Percentiles rank a stretch among this genome's conserved stretches.
phyloP scores from a whole-genome alignment of 169 alveolate species.

The Eimeria praecox region DNA sequence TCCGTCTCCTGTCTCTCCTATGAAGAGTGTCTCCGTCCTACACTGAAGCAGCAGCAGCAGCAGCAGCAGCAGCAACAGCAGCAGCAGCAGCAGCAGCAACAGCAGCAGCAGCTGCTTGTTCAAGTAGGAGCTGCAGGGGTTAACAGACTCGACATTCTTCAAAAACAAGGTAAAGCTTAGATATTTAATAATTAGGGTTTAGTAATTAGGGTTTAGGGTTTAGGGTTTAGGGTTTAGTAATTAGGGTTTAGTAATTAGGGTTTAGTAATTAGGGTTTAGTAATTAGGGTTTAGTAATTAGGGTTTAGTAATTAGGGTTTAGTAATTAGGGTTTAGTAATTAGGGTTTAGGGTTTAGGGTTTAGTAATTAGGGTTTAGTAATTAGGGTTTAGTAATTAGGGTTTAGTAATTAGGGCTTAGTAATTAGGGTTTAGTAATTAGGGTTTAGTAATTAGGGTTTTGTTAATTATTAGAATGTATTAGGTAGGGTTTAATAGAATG shows the following conservation, averaged over 20 bases:
- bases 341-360: too few species aligned
- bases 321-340: background rate
- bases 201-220: background rate
- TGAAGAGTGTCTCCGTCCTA: background rate
- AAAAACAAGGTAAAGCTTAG: constrained; percentile 34
- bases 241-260: background rate
- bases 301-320: background rate
- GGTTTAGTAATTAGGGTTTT: constrained; percentile 2
- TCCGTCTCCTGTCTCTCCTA: background rate
- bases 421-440: background rate
- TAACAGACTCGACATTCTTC: constrained; percentile 60
- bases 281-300: too few species aligned
- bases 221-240: background rate
- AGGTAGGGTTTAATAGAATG: too few species aligned
- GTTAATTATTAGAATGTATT: too few species aligned
- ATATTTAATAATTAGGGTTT: background rate
- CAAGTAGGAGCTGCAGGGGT: constrained; percentile 62
- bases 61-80: background rate
- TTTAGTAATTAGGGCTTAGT: constrained; percentile 13
- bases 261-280: too few species aligned
- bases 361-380: too few species aligned
- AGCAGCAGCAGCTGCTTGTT: constrained; percentile 3
- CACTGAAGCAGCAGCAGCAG: background rate
- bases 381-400: constrained; percentile 40
- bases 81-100: background rate